Conservation (phyloP, 2,329 filamentous ascomycete genomes). For the Parasarocladium wereldwijsianum region DNA sequence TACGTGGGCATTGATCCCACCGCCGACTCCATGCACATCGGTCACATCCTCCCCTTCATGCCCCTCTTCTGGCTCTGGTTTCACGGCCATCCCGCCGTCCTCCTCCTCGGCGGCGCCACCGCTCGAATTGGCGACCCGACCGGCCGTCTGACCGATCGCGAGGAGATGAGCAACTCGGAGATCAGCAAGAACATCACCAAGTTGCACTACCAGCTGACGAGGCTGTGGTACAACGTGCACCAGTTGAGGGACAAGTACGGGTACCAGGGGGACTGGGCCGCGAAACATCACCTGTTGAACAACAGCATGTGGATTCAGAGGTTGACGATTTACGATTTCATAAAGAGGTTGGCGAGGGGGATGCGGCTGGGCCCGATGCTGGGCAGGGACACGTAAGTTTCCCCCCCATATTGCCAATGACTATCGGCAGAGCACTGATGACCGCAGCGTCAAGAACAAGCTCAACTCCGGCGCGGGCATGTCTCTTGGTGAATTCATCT, state of each 20-base stretch:
- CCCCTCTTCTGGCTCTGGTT: conserved; percentile 73
- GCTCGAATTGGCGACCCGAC: conserved; percentile 69
- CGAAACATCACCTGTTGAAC: conserved; percentile 56
- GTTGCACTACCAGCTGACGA: conserved; percentile 55
- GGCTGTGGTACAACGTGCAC: conserved; percentile 62
- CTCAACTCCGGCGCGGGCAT: conserved; percentile 80
- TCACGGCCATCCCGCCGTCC: conserved; percentile 53
- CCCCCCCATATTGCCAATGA: neutral
- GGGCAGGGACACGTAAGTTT: conserved; percentile 65
- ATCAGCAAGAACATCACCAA: conserved; percentile 50
- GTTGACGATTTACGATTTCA: conserved; percentile 57
- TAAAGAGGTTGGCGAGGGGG: conserved; percentile 56
- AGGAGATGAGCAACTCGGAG: conserved; percentile 32
- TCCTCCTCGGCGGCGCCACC: conserved; percentile 59
- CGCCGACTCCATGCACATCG: conserved; percentile 63
- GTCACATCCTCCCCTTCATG: conserved; percentile 72
- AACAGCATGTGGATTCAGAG: conserved; percentile 75
- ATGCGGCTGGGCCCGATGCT: conserved; percentile 79
- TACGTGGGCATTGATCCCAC: conserved; percentile 79
- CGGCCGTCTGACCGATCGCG: conserved; percentile 48
- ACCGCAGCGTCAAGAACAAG: conserved; percentile 54
- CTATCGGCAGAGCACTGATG: conserved; percentile 9
- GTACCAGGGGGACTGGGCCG: conserved; percentile 46
- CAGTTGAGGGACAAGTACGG: conserved; percentile 49
- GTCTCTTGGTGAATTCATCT: conserved; percentile 86